Evolutionary conservation across 352 stramenopile species (phyloP).

Genomic region (Pelagophyceae sp.): DNA sequence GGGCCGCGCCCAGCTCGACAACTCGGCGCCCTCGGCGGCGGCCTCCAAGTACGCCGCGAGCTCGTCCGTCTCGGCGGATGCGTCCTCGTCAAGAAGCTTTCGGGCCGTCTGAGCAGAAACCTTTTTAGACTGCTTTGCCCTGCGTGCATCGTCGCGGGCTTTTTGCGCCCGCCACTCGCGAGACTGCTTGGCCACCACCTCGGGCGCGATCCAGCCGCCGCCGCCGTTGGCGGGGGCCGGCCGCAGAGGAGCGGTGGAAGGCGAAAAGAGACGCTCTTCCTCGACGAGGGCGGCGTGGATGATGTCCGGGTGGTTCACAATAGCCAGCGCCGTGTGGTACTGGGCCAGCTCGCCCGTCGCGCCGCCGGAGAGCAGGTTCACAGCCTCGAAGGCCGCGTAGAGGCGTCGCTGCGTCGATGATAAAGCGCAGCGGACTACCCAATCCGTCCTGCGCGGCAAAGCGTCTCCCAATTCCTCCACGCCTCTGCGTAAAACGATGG

Average conservation of each 20-base stretch:
- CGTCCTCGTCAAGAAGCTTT: neutral
- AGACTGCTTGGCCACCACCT: neutral
- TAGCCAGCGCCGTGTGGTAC: constrained; percentile 14
- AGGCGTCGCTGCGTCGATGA: neutral
- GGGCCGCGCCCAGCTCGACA: neutral
- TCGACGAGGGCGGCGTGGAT: neutral
- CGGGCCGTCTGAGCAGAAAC: neutral
- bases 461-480: neutral
- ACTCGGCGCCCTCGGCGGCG: neutral
- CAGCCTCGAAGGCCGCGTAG: constrained; percentile 2
- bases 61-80: neutral
- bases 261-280: constrained; percentile 7
- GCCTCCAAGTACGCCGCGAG: neutral
- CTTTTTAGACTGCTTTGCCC: neutral
- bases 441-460: neutral
- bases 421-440: constrained; percentile 8
- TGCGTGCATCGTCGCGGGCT: neutral
- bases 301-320: constrained; percentile 19
- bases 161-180: neutral
- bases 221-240: too few relatives aligned
- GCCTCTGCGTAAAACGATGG: constrained; percentile 5
- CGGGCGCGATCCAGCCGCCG: neutral
- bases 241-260: too few relatives aligned
- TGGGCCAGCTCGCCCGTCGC: neutral
- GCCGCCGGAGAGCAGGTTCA: neutral